Evolutionary conservation across 176 grass and related monocot species (phyloP), one percentile per base, ranked within the genome.

Genomic region (Triticum dicoccoides): DNA sequence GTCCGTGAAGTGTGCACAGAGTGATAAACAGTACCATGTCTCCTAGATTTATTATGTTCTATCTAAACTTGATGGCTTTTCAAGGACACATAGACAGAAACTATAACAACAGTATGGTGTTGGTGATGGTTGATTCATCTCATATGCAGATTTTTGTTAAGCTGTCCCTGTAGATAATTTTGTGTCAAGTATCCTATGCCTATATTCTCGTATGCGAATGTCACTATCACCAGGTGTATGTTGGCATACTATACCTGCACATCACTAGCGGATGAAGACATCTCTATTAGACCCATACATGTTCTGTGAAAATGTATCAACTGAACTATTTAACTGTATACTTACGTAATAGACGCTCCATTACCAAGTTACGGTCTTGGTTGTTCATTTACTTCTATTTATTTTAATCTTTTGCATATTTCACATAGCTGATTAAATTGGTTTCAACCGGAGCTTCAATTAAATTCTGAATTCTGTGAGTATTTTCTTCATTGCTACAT

Each of bases 201-300:
- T 51, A 77, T 83, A 58, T 59, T 75, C 72, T 77, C 77, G 41
- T 74, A 41, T 66, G 63, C 54, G 17, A 78, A 65, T 85, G 34
- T 54, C 29, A 52, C 30, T 85, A 38, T 77, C 5, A 23, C 32
- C 29, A 64, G 21, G 41, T 78, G 30, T 77, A 51, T 51, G 47
- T 51, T 51, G 47, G 47, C 47, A 51, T 51, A 51, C 47, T 15
- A 51, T 51, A 51, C 47, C 13, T 51, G 47, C 47, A 51, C 47
- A 51, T 51, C 47, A 51, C 47, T 51, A 15, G 1, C 27, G 42
- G 21, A 64, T 86, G 33, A 41, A 47, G 35, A 20, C 37, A 9
- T 56, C n/a, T 65, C 7, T 78, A 35, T 20, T 23, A 27, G 35
- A 64, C 37, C n/a, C 6, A 35, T 72, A 12, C 24, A 27, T 20